Conservation (phyloP, 306 rosid species). For the Herpetospermum pedunculosum region DNA sequence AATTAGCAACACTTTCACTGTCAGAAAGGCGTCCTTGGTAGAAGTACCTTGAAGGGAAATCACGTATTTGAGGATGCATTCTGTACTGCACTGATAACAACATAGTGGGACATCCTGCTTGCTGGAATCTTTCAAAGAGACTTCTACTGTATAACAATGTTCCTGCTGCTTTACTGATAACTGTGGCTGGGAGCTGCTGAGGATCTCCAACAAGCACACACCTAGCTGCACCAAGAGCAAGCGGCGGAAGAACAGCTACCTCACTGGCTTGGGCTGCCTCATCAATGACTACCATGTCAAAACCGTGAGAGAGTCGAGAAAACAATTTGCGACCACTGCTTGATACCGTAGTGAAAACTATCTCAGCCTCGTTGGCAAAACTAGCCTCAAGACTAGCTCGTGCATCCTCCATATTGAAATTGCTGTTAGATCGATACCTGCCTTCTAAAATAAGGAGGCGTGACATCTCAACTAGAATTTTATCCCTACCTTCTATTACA, state of each 20-base stretch:
- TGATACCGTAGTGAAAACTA: constrained; percentile 95
- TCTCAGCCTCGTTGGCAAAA: constrained; percentile 96
- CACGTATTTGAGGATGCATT: constrained; percentile 97
- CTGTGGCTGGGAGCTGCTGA: constrained; percentile 98
- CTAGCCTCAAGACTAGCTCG: constrained; percentile 96
- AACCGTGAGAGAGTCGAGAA: constrained; percentile 94
- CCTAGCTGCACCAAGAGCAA: constrained; percentile 91
- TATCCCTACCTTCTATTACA: constrained; percentile 85
- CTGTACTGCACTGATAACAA: constrained; percentile 90
- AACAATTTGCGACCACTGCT: constrained; percentile 98
- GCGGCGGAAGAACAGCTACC: constrained; percentile 93
- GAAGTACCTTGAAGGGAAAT: constrained; percentile 90
- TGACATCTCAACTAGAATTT: constrained; percentile 85
- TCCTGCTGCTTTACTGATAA: constrained; percentile 99
- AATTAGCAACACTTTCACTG: constrained; percentile 71
- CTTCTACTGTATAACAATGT: constrained; percentile 93
- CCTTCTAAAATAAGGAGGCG: constrained; percentile 79
- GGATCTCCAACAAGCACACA: constrained; percentile 99
- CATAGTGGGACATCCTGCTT: constrained; percentile 91
- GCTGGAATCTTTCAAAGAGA: constrained; percentile 95
- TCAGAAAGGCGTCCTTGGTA: constrained; percentile 93
- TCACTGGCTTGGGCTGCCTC: constrained; percentile 99
- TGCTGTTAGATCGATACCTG: constrained; percentile 69
- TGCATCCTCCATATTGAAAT: constrained; percentile 88
- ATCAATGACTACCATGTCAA: constrained; percentile 98